phyloP scores from a whole-genome alignment of 768 basidiomycete genomes.

The Lactarius indigo region DNA sequence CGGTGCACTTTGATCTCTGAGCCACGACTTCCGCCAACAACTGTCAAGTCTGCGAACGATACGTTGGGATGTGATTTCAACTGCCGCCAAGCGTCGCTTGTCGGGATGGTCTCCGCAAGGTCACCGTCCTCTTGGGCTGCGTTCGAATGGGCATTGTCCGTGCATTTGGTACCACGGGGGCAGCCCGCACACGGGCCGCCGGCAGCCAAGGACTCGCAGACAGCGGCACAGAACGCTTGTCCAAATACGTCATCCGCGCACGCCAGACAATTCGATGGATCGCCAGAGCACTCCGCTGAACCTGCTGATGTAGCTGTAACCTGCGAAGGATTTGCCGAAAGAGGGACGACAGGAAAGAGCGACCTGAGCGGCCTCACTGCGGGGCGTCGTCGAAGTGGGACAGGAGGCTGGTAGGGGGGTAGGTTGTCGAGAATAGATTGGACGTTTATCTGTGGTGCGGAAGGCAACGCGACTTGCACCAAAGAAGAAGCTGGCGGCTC shows the following conservation, averaged over 20 bases:
- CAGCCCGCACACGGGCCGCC: constrained; percentile 53
- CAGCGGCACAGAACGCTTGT: constrained; percentile 80
- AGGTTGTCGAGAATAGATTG: constrained; percentile 72
- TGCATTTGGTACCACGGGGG: constrained; percentile 38
- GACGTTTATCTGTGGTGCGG: constrained; percentile 24
- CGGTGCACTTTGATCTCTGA: constrained; percentile 72
- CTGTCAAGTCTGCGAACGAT: constrained; percentile 74
- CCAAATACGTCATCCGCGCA: constrained; percentile 86
- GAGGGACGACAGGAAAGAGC: constrained; percentile 49
- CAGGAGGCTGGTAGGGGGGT: constrained; percentile 75
- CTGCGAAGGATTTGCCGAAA: constrained; percentile 30
- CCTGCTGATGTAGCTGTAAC: constrained; percentile 27
- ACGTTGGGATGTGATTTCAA: constrained; percentile 88
- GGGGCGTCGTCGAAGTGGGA: constrained; percentile 68
- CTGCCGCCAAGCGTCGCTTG: constrained; percentile 79
- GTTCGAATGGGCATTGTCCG: constrained; percentile 22
- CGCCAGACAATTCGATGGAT: constrained; percentile 80
- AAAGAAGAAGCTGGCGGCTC: constrained; percentile 27
- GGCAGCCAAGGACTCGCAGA: constrained; percentile 58
- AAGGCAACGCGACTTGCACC: constrained; percentile 20
- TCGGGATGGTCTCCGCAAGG: constrained; percentile 58
- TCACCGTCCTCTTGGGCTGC: constrained; percentile 28
- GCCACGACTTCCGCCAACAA: constrained; percentile 88
- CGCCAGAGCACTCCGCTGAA: constrained; percentile 65
- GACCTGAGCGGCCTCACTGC: constrained; percentile 39